Evolutionary conservation across 345 rosid species (phyloP).

Genomic region (Gynandropsis gynandra): DNA sequence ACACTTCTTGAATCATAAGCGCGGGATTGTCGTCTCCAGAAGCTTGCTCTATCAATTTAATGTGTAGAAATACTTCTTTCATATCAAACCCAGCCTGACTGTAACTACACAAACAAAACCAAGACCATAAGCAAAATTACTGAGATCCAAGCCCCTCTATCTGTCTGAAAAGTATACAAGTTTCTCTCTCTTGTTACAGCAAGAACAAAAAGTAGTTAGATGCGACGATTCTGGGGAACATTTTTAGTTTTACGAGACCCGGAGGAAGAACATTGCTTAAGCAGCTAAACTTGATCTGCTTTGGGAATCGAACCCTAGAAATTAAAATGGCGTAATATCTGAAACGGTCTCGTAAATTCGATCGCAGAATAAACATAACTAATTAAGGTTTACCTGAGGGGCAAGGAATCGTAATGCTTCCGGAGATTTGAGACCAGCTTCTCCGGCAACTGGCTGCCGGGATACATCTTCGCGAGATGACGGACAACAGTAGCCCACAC

Average conservation of each 20-base stretch:
- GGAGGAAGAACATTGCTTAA: slow-evolving; percentile 10
- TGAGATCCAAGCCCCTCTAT: too few species aligned
- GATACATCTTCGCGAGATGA: slow-evolving; percentile 83
- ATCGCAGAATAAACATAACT: slow-evolving; percentile 9
- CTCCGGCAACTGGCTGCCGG: slow-evolving; percentile 92
- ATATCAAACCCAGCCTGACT: slow-evolving; percentile 87
- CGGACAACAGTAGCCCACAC: slow-evolving; percentile 88
- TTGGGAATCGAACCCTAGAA: slow-evolving; percentile 6
- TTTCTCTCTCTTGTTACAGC: too few species aligned
- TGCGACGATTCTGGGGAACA: not conserved
- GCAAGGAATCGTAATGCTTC: slow-evolving; percentile 95
- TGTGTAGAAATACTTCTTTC: slow-evolving; percentile 89
- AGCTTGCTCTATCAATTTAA: slow-evolving; percentile 92
- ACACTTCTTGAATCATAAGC: slow-evolving; percentile 60
- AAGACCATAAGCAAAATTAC: slow-evolving; percentile 13
- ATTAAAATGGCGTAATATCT: slow-evolving; percentile 12
- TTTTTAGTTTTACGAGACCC: not conserved
- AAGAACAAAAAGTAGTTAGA: not conserved
- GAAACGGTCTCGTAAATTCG: slow-evolving; percentile 8
- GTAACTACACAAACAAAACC: slow-evolving; percentile 44
- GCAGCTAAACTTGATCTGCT: slow-evolving; percentile 9
- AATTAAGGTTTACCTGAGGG: slow-evolving; percentile 55
- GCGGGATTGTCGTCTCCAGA: slow-evolving; percentile 71
- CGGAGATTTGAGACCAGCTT: slow-evolving; percentile 83
- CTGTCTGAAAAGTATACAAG: too few species aligned